phyloP scores from a whole-genome alignment of 352 stramenopile genomes.

The Pythium brachiatum region DNA sequence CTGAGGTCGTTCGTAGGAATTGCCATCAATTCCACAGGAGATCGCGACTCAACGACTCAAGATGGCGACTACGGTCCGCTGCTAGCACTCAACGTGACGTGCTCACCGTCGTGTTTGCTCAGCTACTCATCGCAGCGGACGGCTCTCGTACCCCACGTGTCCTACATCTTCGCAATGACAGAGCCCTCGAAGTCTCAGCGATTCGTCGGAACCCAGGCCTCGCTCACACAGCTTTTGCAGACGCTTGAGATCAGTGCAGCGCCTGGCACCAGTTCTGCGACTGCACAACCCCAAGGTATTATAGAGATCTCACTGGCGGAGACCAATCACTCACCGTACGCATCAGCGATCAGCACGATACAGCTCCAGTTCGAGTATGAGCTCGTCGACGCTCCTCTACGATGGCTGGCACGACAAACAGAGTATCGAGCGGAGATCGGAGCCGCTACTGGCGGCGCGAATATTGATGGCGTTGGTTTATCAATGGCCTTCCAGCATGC shows the following conservation, averaged over 20 bases:
- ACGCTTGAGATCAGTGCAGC: constrained; percentile 2
- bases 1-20: not conserved
- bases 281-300: not conserved
- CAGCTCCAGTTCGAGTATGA: constrained; percentile 3
- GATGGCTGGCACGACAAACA: not conserved
- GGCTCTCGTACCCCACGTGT: constrained; percentile 2
- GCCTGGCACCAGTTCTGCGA: not conserved
- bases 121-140: not conserved
- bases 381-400: not conserved
- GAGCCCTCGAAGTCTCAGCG: not conserved
- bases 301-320: constrained; percentile 4
- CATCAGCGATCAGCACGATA: not conserved
- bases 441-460: not conserved
- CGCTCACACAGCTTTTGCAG: constrained; percentile 2
- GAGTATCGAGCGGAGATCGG: not conserved
- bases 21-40: not conserved
- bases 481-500: not conserved
- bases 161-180: constrained; percentile 1
- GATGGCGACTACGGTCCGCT: not conserved
- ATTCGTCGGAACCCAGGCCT: constrained; percentile 14
- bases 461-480: constrained; percentile 4
- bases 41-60: not conserved
- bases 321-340: not conserved
- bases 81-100: constrained; percentile 9
- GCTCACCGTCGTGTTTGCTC: constrained; percentile 13